Evolutionary conservation across 345 rosid species (phyloP).

Genomic region (Salix purpurea): DNA sequence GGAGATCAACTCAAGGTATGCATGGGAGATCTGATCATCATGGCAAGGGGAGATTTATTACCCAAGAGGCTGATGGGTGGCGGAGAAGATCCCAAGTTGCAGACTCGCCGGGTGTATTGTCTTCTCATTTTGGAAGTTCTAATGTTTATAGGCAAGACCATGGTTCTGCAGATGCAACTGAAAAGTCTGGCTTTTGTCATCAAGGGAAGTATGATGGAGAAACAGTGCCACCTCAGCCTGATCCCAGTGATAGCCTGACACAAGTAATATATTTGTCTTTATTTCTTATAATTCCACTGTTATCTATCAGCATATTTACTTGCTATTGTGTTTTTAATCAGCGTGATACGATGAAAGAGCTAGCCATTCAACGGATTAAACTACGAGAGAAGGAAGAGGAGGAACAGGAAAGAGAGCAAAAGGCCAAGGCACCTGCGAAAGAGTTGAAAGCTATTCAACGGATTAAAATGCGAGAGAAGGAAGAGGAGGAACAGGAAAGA

Average conservation of each 20-base stretch:
- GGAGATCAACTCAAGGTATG: constrained; percentile 59
- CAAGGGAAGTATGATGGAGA: constrained; percentile 43
- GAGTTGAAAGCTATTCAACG: constrained; percentile 69
- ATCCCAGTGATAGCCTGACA: constrained; percentile 50
- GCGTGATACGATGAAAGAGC: constrained; percentile 73
- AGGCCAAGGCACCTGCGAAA: constrained; percentile 81
- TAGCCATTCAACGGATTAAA: constrained; percentile 62
- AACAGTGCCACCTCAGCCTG: constrained; percentile 30
- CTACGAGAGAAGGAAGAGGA: constrained; percentile 85
- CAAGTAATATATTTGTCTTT: constrained; percentile 31
- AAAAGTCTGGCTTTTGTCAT: constrained; percentile 28
- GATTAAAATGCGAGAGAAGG: constrained; percentile 59
- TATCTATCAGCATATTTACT: background rate
- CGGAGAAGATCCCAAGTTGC: constrained; percentile 38
- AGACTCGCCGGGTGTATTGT: constrained; percentile 28
- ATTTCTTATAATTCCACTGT: background rate
- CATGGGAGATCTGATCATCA: constrained; percentile 55
- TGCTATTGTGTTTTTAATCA: constrained; percentile 22
- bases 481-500: constrained; percentile 87
- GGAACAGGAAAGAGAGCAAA: constrained; percentile 80
- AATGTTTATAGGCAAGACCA: constrained; percentile 34
- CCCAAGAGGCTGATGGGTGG: constrained; percentile 58
- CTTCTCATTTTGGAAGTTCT: constrained; percentile 39
- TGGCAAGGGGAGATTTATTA: constrained; percentile 47
- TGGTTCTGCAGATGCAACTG: constrained; percentile 26